A percentile compares a stretch with the other conserved stretches of the same genome.
phyloP scores from a whole-genome alignment of 441 rosid species.

The Erodium chrysanthum region DNA sequence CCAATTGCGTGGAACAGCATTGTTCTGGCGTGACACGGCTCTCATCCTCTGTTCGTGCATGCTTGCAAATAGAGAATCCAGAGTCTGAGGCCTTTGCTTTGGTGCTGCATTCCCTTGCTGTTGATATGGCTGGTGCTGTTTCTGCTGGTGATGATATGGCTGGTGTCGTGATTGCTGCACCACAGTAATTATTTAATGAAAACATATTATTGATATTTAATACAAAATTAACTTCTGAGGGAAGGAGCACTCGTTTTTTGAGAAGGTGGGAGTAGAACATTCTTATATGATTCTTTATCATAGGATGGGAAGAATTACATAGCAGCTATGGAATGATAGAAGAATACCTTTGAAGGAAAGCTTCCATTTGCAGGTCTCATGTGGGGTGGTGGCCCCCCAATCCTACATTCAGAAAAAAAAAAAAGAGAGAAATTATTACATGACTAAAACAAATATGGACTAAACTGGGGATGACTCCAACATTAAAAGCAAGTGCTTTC shows the following conservation, averaged over 20 bases:
- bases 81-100: constrained; percentile 54
- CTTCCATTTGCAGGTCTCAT: not conserved
- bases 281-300: not conserved
- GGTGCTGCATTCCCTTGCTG: constrained; percentile 31
- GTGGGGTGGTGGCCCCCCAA: not conserved
- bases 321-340: not conserved
- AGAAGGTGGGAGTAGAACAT: not conserved
- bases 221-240: too few species aligned
- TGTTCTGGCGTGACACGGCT: constrained; percentile 29
- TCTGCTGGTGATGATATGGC: not conserved
- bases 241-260: too few species aligned
- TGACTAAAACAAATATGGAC: not conserved
- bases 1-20: constrained; percentile 9
- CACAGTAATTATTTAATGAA: too few species aligned
- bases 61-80: constrained; percentile 70
- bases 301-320: not conserved
- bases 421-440: not conserved
- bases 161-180: constrained; percentile 22
- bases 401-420: not conserved
- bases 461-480: constrained; percentile 2
- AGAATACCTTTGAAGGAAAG: not conserved
- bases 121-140: constrained; percentile 25
- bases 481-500: not conserved
- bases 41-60: constrained; percentile 70
- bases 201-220: too few species aligned